Conservation (phyloP, 768 basidiomycete species). For the Suillus clintonianus region DNA sequence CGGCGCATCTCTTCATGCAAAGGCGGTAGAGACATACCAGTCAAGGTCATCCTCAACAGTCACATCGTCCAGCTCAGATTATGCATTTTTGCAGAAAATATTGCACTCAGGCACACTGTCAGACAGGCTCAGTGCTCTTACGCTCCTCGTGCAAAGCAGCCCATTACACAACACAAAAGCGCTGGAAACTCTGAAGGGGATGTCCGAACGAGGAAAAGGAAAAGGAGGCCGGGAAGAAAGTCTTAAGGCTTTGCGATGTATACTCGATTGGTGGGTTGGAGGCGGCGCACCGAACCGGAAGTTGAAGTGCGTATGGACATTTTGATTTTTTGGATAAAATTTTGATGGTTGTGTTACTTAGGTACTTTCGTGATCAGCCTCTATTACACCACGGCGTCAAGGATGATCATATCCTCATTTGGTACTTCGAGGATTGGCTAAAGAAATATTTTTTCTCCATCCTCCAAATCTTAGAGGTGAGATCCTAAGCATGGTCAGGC, state of each 20-base stretch:
- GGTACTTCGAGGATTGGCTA: conserved; percentile 97
- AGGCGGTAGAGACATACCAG: conserved; percentile 47
- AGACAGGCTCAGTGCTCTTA: conserved; percentile 88
- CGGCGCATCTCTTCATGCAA: conserved; percentile 49
- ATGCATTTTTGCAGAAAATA: conserved; percentile 80
- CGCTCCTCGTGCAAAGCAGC: conserved; percentile 84
- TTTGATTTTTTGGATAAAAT: not conserved
- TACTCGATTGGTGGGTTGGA: conserved; percentile 97
- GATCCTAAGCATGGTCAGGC: conserved; percentile 12
- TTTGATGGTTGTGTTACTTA: conserved; percentile 27
- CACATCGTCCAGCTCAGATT: conserved; percentile 63
- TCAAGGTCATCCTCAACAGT: conserved; percentile 49
- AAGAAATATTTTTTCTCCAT: conserved; percentile 96
- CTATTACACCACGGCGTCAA: conserved; percentile 61
- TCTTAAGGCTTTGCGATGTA: conserved; percentile 84
- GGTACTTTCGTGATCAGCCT: conserved; percentile 91
- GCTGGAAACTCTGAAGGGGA: conserved; percentile 68
- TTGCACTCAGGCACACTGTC: conserved; percentile 88
- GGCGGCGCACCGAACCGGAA: conserved; percentile 90
- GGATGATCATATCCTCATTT: conserved; percentile 74
- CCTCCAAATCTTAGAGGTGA: conserved; percentile 86
- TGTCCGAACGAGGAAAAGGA: conserved; percentile 77
- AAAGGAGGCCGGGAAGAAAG: conserved; percentile 94
- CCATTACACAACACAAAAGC: conserved; percentile 86
- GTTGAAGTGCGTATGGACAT: conserved; percentile 59